phyloP scores from a whole-genome alignment of 2,329 filamentous ascomycete species.

The Metarhizium brunneum region DNA sequence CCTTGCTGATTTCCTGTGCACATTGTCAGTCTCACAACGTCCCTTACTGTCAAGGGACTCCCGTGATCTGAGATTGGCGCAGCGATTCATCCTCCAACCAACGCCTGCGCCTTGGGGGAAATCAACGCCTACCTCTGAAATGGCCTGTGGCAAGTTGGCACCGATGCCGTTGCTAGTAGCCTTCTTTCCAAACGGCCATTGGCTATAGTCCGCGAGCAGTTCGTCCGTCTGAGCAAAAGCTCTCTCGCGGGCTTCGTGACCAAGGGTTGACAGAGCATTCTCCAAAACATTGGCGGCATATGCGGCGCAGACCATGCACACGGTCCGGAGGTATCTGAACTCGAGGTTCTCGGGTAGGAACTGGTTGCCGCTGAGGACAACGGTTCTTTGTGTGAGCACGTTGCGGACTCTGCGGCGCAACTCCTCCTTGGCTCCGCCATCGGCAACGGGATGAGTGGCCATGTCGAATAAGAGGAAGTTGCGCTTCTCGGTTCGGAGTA shows the following conservation, averaged over 20 bases:
- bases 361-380: slow-evolving; percentile 76
- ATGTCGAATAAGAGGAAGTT: slow-evolving; percentile 99
- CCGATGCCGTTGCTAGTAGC: slow-evolving; percentile 74
- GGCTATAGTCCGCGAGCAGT: slow-evolving; percentile 88
- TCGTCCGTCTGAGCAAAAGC: slow-evolving; percentile 97
- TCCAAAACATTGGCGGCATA: slow-evolving; percentile 97
- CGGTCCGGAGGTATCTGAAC: slow-evolving; percentile 84
- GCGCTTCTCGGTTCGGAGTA: slow-evolving; percentile 95
- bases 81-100: too few species aligned
- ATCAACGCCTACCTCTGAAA: slow-evolving; percentile 52
- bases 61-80: neutral
- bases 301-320: slow-evolving; percentile 94
- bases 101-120: neutral
- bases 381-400: slow-evolving; percentile 85
- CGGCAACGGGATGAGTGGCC: slow-evolving; percentile 95
- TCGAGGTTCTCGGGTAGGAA: slow-evolving; percentile 93
- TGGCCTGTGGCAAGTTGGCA: slow-evolving; percentile 81
- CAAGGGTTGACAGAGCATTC: slow-evolving; percentile 89
- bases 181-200: slow-evolving; percentile 91
- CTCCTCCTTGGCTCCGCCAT: slow-evolving; percentile 95
- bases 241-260: slow-evolving; percentile 86
- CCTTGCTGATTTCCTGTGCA: slow-evolving; percentile 63
- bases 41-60: neutral
- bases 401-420: slow-evolving; percentile 87
- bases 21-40: neutral